phyloP scores from a whole-genome alignment of 2,329 filamentous ascomycete genomes.

The Sarocladium kiliense region DNA sequence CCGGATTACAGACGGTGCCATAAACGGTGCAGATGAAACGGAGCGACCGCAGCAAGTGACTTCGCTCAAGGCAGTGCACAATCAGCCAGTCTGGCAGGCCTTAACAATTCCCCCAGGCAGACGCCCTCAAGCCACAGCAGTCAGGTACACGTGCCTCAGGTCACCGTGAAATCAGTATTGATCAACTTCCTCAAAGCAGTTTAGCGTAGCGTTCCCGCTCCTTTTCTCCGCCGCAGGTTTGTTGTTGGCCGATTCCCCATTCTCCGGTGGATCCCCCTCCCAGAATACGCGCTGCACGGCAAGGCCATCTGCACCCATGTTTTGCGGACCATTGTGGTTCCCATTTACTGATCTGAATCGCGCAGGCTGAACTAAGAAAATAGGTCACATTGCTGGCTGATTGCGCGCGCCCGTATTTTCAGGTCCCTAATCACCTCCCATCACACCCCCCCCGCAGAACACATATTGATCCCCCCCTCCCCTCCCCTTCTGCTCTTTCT shows the following conservation, averaged over 20 bases:
- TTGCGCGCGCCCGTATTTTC: slow-evolving; percentile 31
- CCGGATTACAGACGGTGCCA: neutral
- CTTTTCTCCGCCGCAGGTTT: neutral
- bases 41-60: neutral
- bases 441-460: slow-evolving; percentile 21
- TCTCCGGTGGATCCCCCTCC: neutral
- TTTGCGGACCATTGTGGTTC: neutral
- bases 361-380: neutral
- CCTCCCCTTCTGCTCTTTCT: slow-evolving; percentile 16
- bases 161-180: slow-evolving; percentile 2
- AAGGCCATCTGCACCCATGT: neutral
- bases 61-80: neutral
- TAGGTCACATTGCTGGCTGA: slow-evolving; percentile 19
- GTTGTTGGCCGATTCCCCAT: neutral
- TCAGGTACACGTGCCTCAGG: neutral
- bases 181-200: neutral
- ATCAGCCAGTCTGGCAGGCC: neutral
- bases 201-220: neutral
- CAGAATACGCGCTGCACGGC: neutral
- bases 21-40: neutral
- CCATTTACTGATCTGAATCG: slow-evolving; percentile 15
- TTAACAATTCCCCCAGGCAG: neutral
- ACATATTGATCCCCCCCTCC: slow-evolving; percentile 14
- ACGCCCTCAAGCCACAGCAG: neutral
- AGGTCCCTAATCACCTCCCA: slow-evolving; percentile 17